Evolutionary conservation across 805 yeast genomes (phyloP).

Genomic region (Sugiyamaella americana): DNA sequence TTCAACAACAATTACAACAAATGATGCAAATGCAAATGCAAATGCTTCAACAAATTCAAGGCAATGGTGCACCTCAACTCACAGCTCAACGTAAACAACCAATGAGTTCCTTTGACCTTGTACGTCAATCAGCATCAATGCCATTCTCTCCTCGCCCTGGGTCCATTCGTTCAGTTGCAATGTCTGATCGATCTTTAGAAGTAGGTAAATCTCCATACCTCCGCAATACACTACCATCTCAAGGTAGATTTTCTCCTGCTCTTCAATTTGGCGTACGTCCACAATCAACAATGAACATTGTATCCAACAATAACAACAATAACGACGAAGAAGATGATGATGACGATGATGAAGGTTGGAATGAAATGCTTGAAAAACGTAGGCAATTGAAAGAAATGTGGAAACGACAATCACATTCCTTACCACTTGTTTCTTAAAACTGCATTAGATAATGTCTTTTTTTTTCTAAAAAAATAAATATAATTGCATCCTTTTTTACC

Average conservation of each 20-base stretch:
- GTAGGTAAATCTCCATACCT: not conserved
- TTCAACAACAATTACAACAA: conserved; percentile 31
- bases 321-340: conserved; percentile 22
- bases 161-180: conserved; percentile 19
- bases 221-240: not conserved
- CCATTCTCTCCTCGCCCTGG: conserved; percentile 14
- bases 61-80: conserved; percentile 5
- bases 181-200: conserved; percentile 15
- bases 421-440: not conserved
- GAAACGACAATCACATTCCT: conserved; percentile 9
- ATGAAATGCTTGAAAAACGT: conserved; percentile 22
- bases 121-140: conserved; percentile 3
- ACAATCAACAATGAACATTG: conserved; percentile 5
- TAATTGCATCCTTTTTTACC: no score
- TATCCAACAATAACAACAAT: conserved; percentile 1
- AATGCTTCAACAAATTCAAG: conserved; percentile 24
- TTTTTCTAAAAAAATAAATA: no score
- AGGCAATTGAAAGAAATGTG: conserved; percentile 21
- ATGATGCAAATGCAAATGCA: conserved; percentile 31
- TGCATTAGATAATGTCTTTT: no score
- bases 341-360: conserved; percentile 24
- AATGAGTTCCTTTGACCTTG: conserved; percentile 16
- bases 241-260: conserved; percentile 2
- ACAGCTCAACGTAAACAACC: conserved; percentile 1
- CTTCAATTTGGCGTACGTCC: conserved; percentile 1